Base-by-base conservation (phyloP, 2,329 filamentous ascomycete species). In the Aureobasidium sp. region DNA sequence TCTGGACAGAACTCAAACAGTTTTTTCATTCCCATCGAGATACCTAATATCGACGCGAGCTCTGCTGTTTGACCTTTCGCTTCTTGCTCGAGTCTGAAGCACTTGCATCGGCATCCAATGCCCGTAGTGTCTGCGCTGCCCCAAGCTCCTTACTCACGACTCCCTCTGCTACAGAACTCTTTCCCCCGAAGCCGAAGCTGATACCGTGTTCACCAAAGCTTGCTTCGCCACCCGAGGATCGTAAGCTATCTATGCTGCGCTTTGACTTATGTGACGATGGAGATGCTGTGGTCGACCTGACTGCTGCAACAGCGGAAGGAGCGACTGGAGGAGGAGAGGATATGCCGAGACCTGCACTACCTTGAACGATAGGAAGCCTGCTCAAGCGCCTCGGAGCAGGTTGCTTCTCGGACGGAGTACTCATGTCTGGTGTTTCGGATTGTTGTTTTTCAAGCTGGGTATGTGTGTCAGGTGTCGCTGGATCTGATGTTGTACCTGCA, bases 171-270 rank as follows among this genome's bases (percentile, higher is more conserved):
- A 52, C 51, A 7, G 25, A 14, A 1, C 60, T 56, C 29, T 66
- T 66, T 11, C 56, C 56, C 3, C 62, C 64, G 4, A 22, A 31
- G 17, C 41, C 59, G 31, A 64, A 62, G 57, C 5, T 49, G 42
- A 49, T 63, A 7, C 56, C 60, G 15, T 52, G 49, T 37, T 61
- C 48, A 5, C 55, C 48, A 7, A 63, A 60, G 41, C 62, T 66
- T 5, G 61, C 56, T 47, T 57, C 55, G 2, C 29, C 45, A 1
- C 36, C 48, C 20, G 60, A 55, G 12, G 62, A 64, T 8, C 64
- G 60, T 11, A 62, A 34, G 34, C 64, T 66, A 14, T 66, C 64
- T 36, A 62, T 56, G 39, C 64, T 66, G 42, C 59, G 56, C 52
- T 60, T 39, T 41, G 63, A 44, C 42, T 41, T 55, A 39, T 64